Base-by-base conservation (phyloP, 2,329 filamentous ascomycete genomes). In the Pyrenophora graminea region DNA sequence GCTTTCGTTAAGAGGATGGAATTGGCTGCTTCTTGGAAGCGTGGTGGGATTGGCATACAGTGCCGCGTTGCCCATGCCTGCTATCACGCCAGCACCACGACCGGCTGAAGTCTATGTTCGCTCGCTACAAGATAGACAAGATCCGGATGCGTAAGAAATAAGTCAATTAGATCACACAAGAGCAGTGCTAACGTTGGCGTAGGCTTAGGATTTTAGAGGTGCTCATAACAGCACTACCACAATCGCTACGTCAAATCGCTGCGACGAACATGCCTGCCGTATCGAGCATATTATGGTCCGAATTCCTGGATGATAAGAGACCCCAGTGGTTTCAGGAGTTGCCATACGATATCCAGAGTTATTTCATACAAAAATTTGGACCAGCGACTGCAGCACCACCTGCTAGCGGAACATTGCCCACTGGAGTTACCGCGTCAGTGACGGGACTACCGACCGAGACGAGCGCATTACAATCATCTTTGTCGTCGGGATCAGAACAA, bases 231-330 rank as follows among this genome's bases (percentile, higher is more conserved):
- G 71, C 69, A 33, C 55, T 73, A 5, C 71, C 71, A 17, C 59
- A 61, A 18, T 73, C 68, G 27, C 56, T 73, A 10, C 68, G 69
- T 36, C 55, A 67, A 42, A 61, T 72, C 6, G 71, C 68, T 31
- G 70, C 68, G 12, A 73, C 71, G 2, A 70, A 73, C 32, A 45
- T 71, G 23, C 68, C 69, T 2, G 70, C 68, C 3, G 65, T 68
- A 2, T 73, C 71, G 6, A 67, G 66, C 45, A 68, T 73, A 6
- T 44, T 73, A 6, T 69, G 65, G 64, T 53, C 58, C 2, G 64
- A 73, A 6, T 73, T 73, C 27, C 49, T 72, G 2, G 68, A 71
- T 25, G 56, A 67, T 18, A 68, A 68, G 4, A 69, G 59, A 30
- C 71, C 70, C 4, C 50, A 60, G 12, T 73, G 71, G 70, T 73